A percentile compares a stretch with the other conserved stretches of the same genome.
These are phyloP conservation scores for Fragaria iinumae DNA, from an alignment of 306 rosid genomes.

Conservation along the genomic window DNA sequence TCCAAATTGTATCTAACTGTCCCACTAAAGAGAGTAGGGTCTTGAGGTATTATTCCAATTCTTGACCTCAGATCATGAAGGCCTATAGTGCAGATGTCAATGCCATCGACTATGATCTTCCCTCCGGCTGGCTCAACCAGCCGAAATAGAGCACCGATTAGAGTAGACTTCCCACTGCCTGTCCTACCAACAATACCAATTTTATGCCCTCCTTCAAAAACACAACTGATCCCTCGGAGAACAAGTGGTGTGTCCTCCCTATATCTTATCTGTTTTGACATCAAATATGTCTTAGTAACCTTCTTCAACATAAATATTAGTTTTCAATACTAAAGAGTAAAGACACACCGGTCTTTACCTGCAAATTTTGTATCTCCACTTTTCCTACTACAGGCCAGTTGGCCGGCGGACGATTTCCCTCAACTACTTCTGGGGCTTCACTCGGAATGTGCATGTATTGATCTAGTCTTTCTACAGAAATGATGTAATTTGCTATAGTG, in stretches of 20 bases:
- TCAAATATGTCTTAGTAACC: background rate
- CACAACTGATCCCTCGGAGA: slow-evolving; percentile 45
- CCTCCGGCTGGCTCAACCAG: slow-evolving; percentile 72
- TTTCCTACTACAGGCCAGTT: slow-evolving; percentile 69
- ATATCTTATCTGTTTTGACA: slow-evolving; percentile 56
- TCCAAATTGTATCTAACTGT: slow-evolving; percentile 76
- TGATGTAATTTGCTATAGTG: slow-evolving; percentile 57
- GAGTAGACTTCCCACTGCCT: slow-evolving; percentile 84
- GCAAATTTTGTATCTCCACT: slow-evolving; percentile 62
- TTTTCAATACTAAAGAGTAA: background rate
- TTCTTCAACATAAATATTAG: background rate
- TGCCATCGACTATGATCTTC: slow-evolving; percentile 56
- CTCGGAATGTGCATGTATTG: slow-evolving; percentile 77
- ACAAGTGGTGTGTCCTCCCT: slow-evolving; percentile 60
- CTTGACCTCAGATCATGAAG: slow-evolving; percentile 81
- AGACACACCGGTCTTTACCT: slow-evolving; percentile 37
- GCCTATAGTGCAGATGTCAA: slow-evolving; percentile 66
- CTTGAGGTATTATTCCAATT: slow-evolving; percentile 79
- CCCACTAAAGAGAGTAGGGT: slow-evolving; percentile 83
- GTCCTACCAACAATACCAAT: slow-evolving; percentile 80
- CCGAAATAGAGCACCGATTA: slow-evolving; percentile 64
- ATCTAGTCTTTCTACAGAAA: slow-evolving; percentile 73
- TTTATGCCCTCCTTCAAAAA: slow-evolving; percentile 68
- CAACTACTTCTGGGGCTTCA: slow-evolving; percentile 65
- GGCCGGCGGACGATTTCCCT: slow-evolving; percentile 53